Evolutionary conservation across 257 asterid genomes (phyloP), one percentile per base, ranked within the genome.

Genomic region (Ilex aquifolium): DNA sequence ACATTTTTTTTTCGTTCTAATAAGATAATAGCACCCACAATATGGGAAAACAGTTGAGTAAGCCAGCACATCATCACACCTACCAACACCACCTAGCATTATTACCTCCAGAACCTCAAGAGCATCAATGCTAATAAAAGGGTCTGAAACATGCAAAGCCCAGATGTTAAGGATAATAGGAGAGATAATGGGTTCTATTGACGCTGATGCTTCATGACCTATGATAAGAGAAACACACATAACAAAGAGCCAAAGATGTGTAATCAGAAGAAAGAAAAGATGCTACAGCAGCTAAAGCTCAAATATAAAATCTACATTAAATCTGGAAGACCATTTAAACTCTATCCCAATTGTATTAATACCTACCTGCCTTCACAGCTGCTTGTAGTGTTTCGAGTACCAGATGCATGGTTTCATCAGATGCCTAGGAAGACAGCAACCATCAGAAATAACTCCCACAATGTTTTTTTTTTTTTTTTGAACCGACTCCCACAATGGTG

Each of bases 341-440:
- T 4, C 5, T 15, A 42, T 57, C 32, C 55, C 50, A 49, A 62
- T 44, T 49, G 65, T 56, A 66, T 27, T 74, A 53, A 69, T 32
- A 75, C 90, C 69, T 50, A 90, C 99, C 99, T 80, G 97, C 95
- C 66, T 75, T 81, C 48, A 87, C 80, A 69, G 94, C 87, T 61
- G 95, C 96, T 74, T 81, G 91, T 67, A 92, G 80, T 64, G 99
- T 87, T 77, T 92, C 99, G 74, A 89, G 95, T 65, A 85, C 91
- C 61, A 92, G 89, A 84, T 92, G 99, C 96, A 90, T 85, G 57
- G 99, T 90, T 68, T 92, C 99, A 31, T 89, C 99, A 65, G 99
- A 85, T 57, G 99, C 97, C 99, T 92, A 76, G 52, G 65, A 76
- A 76, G 72, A 69, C 59, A 78, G 46, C 14, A 64, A 69, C 30